Evolutionary conservation across 2,329 filamentous ascomycete species (phyloP), one percentile per base, ranked within the genome.

Genomic region (Mollisiaceae sp.): DNA sequence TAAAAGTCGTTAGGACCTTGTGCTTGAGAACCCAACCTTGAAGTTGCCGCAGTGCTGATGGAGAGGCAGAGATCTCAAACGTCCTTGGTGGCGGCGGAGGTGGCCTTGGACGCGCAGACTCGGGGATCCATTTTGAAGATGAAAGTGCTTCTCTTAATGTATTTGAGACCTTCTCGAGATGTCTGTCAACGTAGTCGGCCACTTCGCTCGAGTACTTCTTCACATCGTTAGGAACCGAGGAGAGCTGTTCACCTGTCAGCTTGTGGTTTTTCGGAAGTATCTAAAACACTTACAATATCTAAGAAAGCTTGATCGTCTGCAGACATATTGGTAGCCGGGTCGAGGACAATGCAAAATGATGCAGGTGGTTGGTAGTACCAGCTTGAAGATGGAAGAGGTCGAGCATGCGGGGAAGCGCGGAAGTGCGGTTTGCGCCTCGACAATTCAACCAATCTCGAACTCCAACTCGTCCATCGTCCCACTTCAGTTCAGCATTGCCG

Each of bases 241-340:
- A 79, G 60, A 88, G 81, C 86, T 88, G 69, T 57, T 55, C 14
- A 27, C 14, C 57, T 39, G 61, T 60, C 24, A 43, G 58, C 52
- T 3, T 54, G 61, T 38, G 27, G 45, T 45, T 50, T 58, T 43
- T 62, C 14, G 66, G 14, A 45, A 22, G 22, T 52, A 52, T 14
- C 41, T 52, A 2, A 4, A 20, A 69, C 70, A 76, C 89, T 82
- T 80, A 94, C 91, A 76, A 91, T 83, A 79, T 93, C 90, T 70
- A 93, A 81, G 75, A 94, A 90, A 73, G 91, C 88, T 80, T 92
- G 89, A 76, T 93, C 91, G 77, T 94, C 90, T 76, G 86, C 88
- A 71, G 91, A 90, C 91, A 94, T 94, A 71, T 75, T 85, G 78
- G 61, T 55, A 64, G 62, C 59, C 32, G 65, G n/a, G 36, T n/a